A percentile compares a stretch with the other conserved stretches of the same genome.
Conservation (phyloP, 371 early-diverging fungal species). For the Mortierella sp. region DNA sequence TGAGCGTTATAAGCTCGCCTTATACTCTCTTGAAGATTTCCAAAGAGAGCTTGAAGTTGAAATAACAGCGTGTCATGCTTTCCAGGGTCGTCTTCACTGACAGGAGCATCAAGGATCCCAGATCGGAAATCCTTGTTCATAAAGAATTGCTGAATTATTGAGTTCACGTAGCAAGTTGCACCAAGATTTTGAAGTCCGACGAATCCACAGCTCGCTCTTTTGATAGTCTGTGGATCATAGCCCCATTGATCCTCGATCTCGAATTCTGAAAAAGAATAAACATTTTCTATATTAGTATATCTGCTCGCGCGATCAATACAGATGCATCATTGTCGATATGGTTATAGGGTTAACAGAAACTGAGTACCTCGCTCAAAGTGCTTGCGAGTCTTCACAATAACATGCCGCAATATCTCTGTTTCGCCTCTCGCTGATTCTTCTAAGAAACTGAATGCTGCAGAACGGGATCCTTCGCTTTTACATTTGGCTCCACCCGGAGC, state of each 20-base stretch:
- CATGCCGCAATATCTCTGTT: constrained; percentile 37
- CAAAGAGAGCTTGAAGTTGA: constrained; percentile 62
- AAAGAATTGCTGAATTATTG: constrained; percentile 69
- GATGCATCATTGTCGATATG: too few species aligned
- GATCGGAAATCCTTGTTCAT: constrained; percentile 63
- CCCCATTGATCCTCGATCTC: constrained; percentile 59
- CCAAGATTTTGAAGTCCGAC: constrained; percentile 67
- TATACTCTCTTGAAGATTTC: constrained; percentile 58
- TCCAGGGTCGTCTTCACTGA: constrained; percentile 26
- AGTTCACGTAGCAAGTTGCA: constrained; percentile 78
- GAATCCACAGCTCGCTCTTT: constrained; percentile 60
- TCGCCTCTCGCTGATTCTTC: constrained; percentile 45
- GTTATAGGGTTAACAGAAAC: not conserved
- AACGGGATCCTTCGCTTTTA: constrained; percentile 46
- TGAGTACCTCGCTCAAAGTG: constrained; percentile 52
- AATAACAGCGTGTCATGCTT: constrained; percentile 60
- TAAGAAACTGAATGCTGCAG: constrained; percentile 58
- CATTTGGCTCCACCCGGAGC: constrained; percentile 27
- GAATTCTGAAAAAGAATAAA: constrained; percentile 28
- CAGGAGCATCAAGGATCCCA: constrained; percentile 57
- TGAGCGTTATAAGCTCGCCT: constrained; percentile 60
- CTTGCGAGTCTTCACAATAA: constrained; percentile 43
- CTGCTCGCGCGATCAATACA: too few species aligned
- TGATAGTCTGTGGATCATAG: constrained; percentile 58
- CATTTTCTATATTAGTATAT: not conserved